Evolutionary conservation across 139 green algal genomes (phyloP).

Genomic region (Chlamydomonas sphaeroides): DNA sequence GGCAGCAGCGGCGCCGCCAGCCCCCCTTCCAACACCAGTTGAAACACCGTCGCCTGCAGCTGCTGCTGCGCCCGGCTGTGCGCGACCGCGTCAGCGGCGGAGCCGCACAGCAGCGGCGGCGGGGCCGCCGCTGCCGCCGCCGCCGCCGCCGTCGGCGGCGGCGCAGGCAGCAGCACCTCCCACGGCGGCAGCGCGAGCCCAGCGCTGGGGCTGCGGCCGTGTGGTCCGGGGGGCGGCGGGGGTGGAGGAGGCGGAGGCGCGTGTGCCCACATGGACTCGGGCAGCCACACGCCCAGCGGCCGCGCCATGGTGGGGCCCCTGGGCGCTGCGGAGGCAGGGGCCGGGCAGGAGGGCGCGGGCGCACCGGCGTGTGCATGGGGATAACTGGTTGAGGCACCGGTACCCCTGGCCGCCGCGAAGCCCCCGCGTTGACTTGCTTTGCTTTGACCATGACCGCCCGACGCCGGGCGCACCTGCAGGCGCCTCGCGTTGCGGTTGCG

Average conservation of each 20-base stretch:
- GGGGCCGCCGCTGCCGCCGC: background rate
- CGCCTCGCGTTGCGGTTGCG: too few species aligned
- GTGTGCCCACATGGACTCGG: constrained; percentile 8
- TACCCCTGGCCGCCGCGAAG: too few species aligned
- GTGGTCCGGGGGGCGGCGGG: background rate
- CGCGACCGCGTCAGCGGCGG: constrained; percentile 6
- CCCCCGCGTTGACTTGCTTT: too few species aligned
- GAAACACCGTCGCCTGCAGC: constrained; percentile 72
- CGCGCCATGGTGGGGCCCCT: background rate
- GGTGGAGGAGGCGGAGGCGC: background rate
- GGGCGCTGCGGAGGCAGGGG: too few species aligned
- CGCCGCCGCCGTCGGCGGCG: background rate
- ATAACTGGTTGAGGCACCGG: too few species aligned
- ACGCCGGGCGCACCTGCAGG: too few species aligned
- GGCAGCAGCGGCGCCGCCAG: constrained; percentile 42
- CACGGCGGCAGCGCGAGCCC: too few species aligned
- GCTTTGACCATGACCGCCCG: too few species aligned
- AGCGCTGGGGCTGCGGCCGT: background rate
- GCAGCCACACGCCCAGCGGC: constrained; percentile 32
- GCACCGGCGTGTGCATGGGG: too few species aligned
- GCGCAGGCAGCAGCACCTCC: background rate
- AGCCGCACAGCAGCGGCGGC: constrained; percentile 17
- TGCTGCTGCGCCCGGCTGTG: constrained; percentile 81
- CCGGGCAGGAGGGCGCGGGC: too few species aligned
- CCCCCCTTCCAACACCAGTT: constrained; percentile 28